phyloP scores from a whole-genome alignment of 805 yeast species.

The Myxozyma lipomycoides region DNA sequence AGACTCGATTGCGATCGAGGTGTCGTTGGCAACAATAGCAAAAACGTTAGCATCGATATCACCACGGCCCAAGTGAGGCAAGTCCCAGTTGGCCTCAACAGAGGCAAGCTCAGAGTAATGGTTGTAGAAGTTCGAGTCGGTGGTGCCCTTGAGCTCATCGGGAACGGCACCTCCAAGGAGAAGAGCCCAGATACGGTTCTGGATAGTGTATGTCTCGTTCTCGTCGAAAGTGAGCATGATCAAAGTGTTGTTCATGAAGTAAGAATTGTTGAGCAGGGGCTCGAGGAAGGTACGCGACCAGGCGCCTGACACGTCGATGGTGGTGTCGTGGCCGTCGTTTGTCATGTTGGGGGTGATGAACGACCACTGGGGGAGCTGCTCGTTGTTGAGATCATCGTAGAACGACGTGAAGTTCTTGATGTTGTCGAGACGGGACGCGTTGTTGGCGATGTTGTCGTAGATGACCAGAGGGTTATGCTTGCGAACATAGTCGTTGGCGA shows the following conservation, averaged over 20 bases:
- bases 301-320: slow-evolving; percentile 44
- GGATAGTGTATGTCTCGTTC: slow-evolving; percentile 43
- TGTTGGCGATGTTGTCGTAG: slow-evolving; percentile 41
- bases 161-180: slow-evolving; percentile 49
- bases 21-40: slow-evolving; percentile 41
- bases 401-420: slow-evolving; percentile 49
- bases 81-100: slow-evolving; percentile 50
- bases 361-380: slow-evolving; percentile 49
- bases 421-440: slow-evolving; percentile 41
- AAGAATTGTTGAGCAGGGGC: slow-evolving; percentile 44
- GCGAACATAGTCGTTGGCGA: slow-evolving; percentile 49
- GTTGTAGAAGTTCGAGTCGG: slow-evolving; percentile 48
- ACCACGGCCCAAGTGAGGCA: slow-evolving; percentile 49
- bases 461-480: slow-evolving; percentile 50
- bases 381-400: slow-evolving; percentile 40
- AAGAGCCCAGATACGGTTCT: slow-evolving; percentile 46
- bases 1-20: slow-evolving; percentile 17
- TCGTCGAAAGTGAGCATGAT: slow-evolving; percentile 51
- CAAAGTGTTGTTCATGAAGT: slow-evolving; percentile 47
- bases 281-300: slow-evolving; percentile 47
- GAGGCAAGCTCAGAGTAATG: slow-evolving; percentile 52
- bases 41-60: slow-evolving; percentile 52
- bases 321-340: slow-evolving; percentile 51
- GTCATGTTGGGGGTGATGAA: slow-evolving; percentile 54
- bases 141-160: slow-evolving; percentile 42